A percentile compares a stretch with the other conserved stretches of the same genome.
Evolutionary conservation across 139 green algal genomes (phyloP).

Genomic region (Chlorella sp.): DNA sequence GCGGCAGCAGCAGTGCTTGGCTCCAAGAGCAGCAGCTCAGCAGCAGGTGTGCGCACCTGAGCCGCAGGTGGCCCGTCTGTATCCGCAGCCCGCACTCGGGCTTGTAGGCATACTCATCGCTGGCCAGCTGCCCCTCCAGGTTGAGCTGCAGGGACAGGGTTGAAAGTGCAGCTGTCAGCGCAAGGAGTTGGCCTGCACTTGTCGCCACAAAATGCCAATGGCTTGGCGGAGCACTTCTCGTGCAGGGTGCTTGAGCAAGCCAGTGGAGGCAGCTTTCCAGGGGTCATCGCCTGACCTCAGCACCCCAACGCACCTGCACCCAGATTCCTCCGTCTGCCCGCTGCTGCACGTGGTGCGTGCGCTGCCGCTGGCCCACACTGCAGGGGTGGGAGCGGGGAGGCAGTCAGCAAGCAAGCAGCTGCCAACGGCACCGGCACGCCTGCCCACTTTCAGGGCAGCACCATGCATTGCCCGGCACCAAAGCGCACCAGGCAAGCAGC

Average conservation of each 20-base stretch:
- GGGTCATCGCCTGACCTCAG: too few species aligned
- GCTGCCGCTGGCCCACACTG: conserved; percentile 48
- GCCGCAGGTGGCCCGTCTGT: conserved; percentile 20
- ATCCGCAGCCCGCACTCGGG: conserved; percentile 22
- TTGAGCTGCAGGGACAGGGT: conserved; percentile 34
- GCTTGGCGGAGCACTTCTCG: too few species aligned
- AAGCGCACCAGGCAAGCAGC: neutral
- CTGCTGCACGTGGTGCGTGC: conserved; percentile 47
- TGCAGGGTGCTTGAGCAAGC: too few species aligned
- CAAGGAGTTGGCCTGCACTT: too few species aligned
- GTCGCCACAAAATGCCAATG: too few species aligned
- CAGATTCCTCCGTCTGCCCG: conserved; percentile 34
- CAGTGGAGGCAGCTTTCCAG: too few species aligned
- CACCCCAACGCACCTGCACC: neutral
- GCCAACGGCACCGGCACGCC: too few species aligned
- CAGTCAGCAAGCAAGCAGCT: neutral
- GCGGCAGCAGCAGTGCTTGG: too few species aligned
- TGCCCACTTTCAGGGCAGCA: too few species aligned
- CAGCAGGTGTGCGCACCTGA: neutral
- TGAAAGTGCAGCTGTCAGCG: neutral
- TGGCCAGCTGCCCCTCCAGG: conserved; percentile 44
- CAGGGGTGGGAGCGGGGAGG: too few species aligned
- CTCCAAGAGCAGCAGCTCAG: too few species aligned
- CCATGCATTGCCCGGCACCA: neutral
- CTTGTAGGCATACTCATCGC: conserved; percentile 45